Conservation (phyloP, 768 basidiomycete genomes). For the Mrakia blollopis region DNA sequence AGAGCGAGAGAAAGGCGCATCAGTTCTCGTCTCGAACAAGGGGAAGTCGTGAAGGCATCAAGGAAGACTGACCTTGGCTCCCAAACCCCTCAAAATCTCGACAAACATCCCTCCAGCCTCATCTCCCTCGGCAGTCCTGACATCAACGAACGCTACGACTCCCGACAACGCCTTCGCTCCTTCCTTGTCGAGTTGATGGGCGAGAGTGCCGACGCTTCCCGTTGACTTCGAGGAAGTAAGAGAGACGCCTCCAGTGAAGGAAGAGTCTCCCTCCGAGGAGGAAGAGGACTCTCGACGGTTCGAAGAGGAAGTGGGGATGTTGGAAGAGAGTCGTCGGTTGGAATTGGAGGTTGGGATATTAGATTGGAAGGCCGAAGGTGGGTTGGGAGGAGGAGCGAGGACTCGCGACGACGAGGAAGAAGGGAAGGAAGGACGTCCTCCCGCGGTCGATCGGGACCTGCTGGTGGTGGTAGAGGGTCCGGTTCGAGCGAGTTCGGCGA, state of each 20-base stretch:
- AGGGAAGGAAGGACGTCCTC: neutral
- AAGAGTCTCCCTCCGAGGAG: slow-evolving; percentile 3
- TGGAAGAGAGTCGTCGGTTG: neutral
- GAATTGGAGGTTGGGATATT: neutral
- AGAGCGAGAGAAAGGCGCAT: neutral
- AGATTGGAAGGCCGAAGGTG: slow-evolving; percentile 8
- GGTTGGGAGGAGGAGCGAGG: slow-evolving; percentile 6
- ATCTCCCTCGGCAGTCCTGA: slow-evolving; percentile 66
- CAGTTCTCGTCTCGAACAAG: neutral
- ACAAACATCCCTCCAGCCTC: slow-evolving; percentile 74
- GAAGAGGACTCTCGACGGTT: slow-evolving; percentile 1
- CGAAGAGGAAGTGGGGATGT: neutral
- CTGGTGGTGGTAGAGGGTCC: neutral
- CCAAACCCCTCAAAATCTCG: slow-evolving; percentile 72
- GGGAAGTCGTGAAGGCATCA: too few relatives aligned
- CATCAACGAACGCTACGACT: slow-evolving; percentile 80
- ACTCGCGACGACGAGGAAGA: slow-evolving; percentile 14
- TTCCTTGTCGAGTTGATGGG: neutral
- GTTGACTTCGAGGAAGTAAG: slow-evolving; percentile 27
- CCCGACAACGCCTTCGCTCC: slow-evolving; percentile 51
- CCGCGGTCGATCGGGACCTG: neutral
- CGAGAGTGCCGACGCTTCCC: slow-evolving; percentile 24
- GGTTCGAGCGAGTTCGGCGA: neutral
- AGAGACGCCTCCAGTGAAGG: neutral
- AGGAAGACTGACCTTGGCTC: slow-evolving; percentile 62